Evolutionary conservation across 1,139 yeast genomes (phyloP), one percentile per base, ranked within the genome.

Genomic region (Protomyces pachydermus): DNA sequence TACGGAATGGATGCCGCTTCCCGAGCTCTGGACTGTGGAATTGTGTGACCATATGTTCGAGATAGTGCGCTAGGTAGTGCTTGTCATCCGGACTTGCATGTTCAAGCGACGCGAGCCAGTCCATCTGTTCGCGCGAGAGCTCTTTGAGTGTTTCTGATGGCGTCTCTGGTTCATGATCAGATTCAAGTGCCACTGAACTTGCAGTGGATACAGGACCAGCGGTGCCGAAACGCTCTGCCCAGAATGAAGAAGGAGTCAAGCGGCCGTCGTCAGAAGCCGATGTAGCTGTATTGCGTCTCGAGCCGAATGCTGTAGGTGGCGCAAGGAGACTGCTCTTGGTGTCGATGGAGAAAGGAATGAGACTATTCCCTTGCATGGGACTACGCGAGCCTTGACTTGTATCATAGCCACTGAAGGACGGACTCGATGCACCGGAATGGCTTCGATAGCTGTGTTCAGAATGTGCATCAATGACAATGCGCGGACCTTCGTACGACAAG

Each of bases 181-280:
- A 28, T 2, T 54, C 58, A 8, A 45, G 53, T 16, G 34, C 35
- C 18, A 56, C 60, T 3, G 56, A 39, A n/a, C 48, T 35, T 9
- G 62, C 53, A 18, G 52, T 50, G 16, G 45, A 37, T 14, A 50
- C 51, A 3, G 52, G 45, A 5, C 34, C 62, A 18, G 39, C 50
- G 8, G 34, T 52, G 14, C 62, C 62, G 23, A 58, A 58, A 28
- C 54, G 62, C 32, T 58, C 62, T n/a, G 62, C 62, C 62, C 62
- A 58, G 14, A 51, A 51, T 25, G 46, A 23, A 32, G 56, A 58
- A 5, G 62, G 54, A 3, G 53, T 54, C 23, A 55, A 58, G 10
- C 25, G 60, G 20, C 16, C 48, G 18, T 42, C 48, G 5, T 42
- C 48, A 2, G 48, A 42, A n/a, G 25, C 48, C 5, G 48, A n/a